Evolutionary conservation across 306 rosid genomes (phyloP).

Genomic region (Fragaria nilgerrensis): DNA sequence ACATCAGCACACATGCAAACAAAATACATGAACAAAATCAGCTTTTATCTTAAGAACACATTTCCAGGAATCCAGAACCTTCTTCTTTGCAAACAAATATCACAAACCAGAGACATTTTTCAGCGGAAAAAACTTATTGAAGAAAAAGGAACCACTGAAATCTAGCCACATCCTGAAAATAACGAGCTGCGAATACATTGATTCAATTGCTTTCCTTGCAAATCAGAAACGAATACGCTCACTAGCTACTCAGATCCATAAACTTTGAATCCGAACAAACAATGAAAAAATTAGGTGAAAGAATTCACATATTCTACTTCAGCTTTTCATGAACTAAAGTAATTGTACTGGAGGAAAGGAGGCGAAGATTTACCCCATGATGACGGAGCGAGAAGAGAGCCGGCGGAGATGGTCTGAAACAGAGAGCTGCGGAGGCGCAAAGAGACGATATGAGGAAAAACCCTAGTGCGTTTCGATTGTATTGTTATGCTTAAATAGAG

Average conservation of each 20-base stretch:
- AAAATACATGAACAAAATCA: no score
- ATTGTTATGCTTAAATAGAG: no score
- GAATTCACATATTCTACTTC: not conserved
- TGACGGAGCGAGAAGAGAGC: slow-evolving; percentile 14
- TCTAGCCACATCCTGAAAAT: not conserved
- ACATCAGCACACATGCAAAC: no score
- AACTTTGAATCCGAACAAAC: not conserved
- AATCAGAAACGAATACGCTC: not conserved
- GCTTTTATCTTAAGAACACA: no score
- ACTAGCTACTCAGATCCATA: not conserved
- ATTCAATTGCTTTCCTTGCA: not conserved
- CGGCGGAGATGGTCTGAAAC: not conserved
- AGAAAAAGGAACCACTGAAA: not conserved
- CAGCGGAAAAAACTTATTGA: not conserved
- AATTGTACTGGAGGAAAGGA: not conserved
- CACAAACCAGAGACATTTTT: not conserved
- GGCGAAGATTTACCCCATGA: slow-evolving; percentile 49
- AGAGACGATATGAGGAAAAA: no score
- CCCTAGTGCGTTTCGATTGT: no score
- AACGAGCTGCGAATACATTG: not conserved
- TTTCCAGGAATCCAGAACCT: not conserved
- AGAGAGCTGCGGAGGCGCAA: slow-evolving; percentile 13
- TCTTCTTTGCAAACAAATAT: no score
- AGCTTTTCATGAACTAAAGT: not conserved
- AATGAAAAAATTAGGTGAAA: not conserved